Base-by-base conservation (phyloP, 2,329 filamentous ascomycete genomes). In the Monilinia fructigena region DNA sequence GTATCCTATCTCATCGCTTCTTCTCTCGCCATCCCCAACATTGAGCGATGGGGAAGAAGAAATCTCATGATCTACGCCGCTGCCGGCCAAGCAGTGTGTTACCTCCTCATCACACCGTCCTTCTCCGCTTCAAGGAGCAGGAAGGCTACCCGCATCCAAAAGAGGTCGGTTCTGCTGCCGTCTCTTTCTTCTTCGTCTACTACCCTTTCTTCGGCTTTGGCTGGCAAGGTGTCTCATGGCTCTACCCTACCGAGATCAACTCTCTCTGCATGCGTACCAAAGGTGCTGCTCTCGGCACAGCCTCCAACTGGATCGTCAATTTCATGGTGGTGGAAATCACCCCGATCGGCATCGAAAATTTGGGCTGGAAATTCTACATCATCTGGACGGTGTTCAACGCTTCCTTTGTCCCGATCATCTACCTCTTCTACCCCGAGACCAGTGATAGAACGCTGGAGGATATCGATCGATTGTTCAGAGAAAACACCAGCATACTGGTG, bases 1-100 rank as follows among this genome's bases (percentile, higher is more conserved):
- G 63, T 65, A 14, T 61, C 63, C 8, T 63, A 66, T 6, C 58
- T 66, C 16, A 53, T 54, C 4, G 63, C 63, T 14, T 65, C 63
- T 2, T 26, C 60, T 23, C 71, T 80, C 12, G 78, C 79, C 0
- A 70, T 80, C 1, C 78, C 76, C 11, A 75, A 78, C 3, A 81
- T 83, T 56, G 81, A 83, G 76, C 82, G 84, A 1, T 84, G 88
- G 5, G 88, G 88, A 14, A 86, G 90, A 40, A 83, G 89, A n/a
- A 84, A 85, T 72, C 83, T 92, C 68, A 92, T 93, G 88, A 78
- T 92, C 16, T 85, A 90, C 69, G 89, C 89, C 61, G 85, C 86
- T 0, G 78, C 83, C 31, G 86, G 86, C 0, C 86, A 88, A 80
- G 85, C 85, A n/a, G 74, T 87, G 85, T 59, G 91, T 91, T 89